phyloP scores from a whole-genome alignment of 2,329 filamentous ascomycete genomes.

The Xylariaceae sp. region DNA sequence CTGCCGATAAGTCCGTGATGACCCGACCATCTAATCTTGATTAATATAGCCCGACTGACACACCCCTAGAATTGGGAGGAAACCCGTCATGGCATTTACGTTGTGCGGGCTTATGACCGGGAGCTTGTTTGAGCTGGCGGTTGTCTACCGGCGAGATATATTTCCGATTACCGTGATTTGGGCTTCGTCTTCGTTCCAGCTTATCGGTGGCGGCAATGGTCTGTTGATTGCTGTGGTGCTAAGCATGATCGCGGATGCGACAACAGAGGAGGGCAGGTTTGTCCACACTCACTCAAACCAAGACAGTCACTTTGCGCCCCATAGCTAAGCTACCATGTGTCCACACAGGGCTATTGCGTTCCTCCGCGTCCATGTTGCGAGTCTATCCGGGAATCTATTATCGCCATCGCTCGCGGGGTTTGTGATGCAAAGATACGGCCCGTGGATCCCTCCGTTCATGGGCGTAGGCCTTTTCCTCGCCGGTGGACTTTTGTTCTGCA shows the following conservation, averaged over 20 bases:
- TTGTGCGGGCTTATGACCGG: conserved; percentile 32
- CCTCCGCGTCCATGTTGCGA: conserved; percentile 51
- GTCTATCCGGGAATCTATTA: conserved; percentile 41
- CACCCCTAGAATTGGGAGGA: conserved; percentile 34
- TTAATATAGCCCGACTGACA: not conserved
- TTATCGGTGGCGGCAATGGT: conserved; percentile 37
- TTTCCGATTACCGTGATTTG: conserved; percentile 37
- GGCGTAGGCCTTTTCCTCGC: conserved; percentile 18
- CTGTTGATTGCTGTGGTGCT: conserved; percentile 33
- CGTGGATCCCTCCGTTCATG: conserved; percentile 28
- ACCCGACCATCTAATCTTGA: not conserved
- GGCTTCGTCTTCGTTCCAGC: conserved; percentile 29
- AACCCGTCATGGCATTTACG: conserved; percentile 33
- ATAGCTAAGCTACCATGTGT: not conserved
- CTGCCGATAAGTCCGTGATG: conserved; percentile 27
- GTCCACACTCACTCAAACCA: not conserved
- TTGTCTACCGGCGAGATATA: conserved; percentile 33
- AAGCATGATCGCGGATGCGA: conserved; percentile 37
- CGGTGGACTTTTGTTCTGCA: conserved; percentile 22
- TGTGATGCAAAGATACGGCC: conserved; percentile 29
- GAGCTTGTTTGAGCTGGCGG: conserved; percentile 27
- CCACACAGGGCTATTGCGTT: conserved; percentile 35
- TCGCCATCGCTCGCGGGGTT: conserved; percentile 29
- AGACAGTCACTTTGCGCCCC: not conserved
- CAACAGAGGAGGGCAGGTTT: conserved; percentile 17